Conservation (phyloP, 1,284 basidiomycete genomes). For the Leccinum pachyderme region DNA sequence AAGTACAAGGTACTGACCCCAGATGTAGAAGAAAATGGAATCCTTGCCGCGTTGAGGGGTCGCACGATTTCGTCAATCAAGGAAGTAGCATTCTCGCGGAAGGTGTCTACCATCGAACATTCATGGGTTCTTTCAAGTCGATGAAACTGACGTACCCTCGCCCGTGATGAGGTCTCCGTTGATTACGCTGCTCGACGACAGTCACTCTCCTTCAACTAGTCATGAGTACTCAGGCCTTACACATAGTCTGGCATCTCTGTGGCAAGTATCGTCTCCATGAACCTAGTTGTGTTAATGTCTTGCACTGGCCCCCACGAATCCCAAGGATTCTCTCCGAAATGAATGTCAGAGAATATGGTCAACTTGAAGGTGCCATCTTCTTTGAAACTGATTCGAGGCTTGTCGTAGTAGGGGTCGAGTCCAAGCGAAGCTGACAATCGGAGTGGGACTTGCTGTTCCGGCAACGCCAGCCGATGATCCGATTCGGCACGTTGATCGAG, state of each 20-base stretch:
- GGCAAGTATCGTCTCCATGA: constrained; percentile 52
- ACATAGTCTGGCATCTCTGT: constrained; percentile 63
- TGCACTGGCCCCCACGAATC: constrained; percentile 63
- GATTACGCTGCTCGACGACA: constrained; percentile 43
- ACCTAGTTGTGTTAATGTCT: constrained; percentile 52
- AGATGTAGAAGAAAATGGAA: constrained; percentile 57
- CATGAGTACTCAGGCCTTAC: constrained; percentile 37
- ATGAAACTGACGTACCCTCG: constrained; percentile 44
- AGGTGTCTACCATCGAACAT: constrained; percentile 47
- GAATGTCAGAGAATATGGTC: constrained; percentile 66
- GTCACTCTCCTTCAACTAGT: not conserved
- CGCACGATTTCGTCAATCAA: constrained; percentile 50
- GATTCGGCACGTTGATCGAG: not conserved
- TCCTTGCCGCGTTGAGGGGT: constrained; percentile 44
- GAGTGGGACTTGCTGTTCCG: not conserved
- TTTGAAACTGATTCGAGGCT: constrained; percentile 47
- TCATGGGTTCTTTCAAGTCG: not conserved
- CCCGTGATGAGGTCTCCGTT: constrained; percentile 69
- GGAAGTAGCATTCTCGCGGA: constrained; percentile 51
- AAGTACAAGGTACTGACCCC: constrained; percentile 43
- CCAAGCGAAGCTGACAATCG: not conserved
- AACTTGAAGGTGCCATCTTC: constrained; percentile 61
- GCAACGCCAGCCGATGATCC: not conserved
- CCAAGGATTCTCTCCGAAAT: constrained; percentile 70
- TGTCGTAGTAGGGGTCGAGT: constrained; percentile 48